Base-by-base conservation (phyloP, 441 rosid genomes). In the Euphorbia corollata region DNA sequence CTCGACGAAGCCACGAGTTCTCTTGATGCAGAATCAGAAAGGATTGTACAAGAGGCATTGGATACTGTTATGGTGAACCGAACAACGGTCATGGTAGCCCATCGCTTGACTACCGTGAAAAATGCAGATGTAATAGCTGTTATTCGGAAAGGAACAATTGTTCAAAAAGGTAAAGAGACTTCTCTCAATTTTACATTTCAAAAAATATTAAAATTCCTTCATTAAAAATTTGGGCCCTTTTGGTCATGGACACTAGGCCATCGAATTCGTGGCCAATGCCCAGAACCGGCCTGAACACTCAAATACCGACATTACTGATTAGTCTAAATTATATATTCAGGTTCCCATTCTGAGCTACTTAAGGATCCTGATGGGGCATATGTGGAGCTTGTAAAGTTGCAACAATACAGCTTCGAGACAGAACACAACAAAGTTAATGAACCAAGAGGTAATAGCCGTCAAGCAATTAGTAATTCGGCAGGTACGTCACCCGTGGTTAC, bases 1-100 rank as follows among this genome's bases (percentile, higher is more conserved):
- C 56, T 86, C 5, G 91, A 86, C 47, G 94, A 88, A 80, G 94
- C 87, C 16, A 88, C 89, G 6, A 88, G 91, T 30, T 82, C 91
- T 1, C 80, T 88, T 7, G 91, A 88, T 68, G 77, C 87, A 54
- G 88, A 84, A 64, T 88, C 90, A 0, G 89, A 88, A 68, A 79
- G 86, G 43, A 70, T 82, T n/a, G 90, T 86, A 66, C 96, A 88
- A 70, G 90, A 82, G 59, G 90, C 92, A 7, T 72, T 88, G 16
- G 90, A 85, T 72, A 83, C 82, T 73, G 74, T 84, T 39, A 84
- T 85, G 91, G 70, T 82, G 9, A 83, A 84, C 56, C 72, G 91
- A 64, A 88, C 91, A 4, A 85, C 95, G 0, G 77, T 85, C 5
- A 73, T 86, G 10, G 81, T 88, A 24, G 92, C 92, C 36, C 96